phyloP scores from a whole-genome alignment of 2,329 filamentous ascomycete genomes.

The Paramyrothecium roridum region DNA sequence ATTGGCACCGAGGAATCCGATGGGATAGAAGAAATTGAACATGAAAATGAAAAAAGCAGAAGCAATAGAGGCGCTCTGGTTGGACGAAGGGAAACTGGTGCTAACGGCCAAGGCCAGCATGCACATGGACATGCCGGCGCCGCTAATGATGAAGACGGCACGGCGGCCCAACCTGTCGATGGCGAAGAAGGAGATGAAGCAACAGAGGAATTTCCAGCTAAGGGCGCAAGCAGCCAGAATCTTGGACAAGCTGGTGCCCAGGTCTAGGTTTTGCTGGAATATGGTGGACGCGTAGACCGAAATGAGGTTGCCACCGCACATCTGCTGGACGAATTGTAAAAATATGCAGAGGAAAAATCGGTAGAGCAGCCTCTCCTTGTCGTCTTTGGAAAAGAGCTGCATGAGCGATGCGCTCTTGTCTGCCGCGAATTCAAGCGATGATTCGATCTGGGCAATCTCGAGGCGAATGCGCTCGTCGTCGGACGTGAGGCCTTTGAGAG shows the following conservation, averaged over 20 bases:
- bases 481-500: slow-evolving; percentile 31
- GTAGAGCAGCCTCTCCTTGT: slow-evolving; percentile 46
- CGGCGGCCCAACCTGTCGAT: slow-evolving; percentile 25
- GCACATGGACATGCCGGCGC: slow-evolving; percentile 18
- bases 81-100: slow-evolving; percentile 14
- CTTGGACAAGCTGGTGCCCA: slow-evolving; percentile 15
- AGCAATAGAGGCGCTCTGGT: slow-evolving; percentile 16
- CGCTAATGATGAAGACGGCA: slow-evolving; percentile 19
- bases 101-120: slow-evolving; percentile 21
- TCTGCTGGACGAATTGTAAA: slow-evolving; percentile 15
- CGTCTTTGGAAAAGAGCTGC: slow-evolving; percentile 42
- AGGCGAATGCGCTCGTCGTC: slow-evolving; percentile 32
- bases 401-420: slow-evolving; percentile 30
- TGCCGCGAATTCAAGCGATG: slow-evolving; percentile 41
- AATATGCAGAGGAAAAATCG: slow-evolving; percentile 21
- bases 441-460: slow-evolving; percentile 45
- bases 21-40: slow-evolving; percentile 66
- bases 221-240: slow-evolving; percentile 20
- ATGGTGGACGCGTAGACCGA: slow-evolving; percentile 24
- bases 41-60: slow-evolving; percentile 53
- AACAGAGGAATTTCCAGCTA: slow-evolving; percentile 28
- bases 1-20: slow-evolving; percentile 60
- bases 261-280: slow-evolving; percentile 19
- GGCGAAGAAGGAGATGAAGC: slow-evolving; percentile 22
- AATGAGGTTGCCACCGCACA: slow-evolving; percentile 20